phyloP scores from a whole-genome alignment of 2,329 filamentous ascomycete genomes.

The Aotearoamyces nothofagi region DNA sequence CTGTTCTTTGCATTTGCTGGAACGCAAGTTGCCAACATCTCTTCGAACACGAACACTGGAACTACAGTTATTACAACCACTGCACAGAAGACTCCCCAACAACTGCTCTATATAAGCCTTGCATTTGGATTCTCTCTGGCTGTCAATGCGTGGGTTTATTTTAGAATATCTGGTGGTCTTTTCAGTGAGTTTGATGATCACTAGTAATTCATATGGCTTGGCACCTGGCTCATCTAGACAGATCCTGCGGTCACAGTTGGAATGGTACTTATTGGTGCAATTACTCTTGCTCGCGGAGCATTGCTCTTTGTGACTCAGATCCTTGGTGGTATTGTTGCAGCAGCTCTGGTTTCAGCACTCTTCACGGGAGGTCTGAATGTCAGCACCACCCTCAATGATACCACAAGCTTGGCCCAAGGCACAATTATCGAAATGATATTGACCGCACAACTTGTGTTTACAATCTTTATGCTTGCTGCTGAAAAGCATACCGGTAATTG shows the following conservation, averaged over 20 bases:
- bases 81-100: slow-evolving; percentile 6
- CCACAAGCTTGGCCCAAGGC: slow-evolving; percentile 24
- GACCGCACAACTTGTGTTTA: slow-evolving; percentile 28
- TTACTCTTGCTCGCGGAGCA: slow-evolving; percentile 10
- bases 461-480: slow-evolving; percentile 27
- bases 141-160: slow-evolving; percentile 41
- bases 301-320: slow-evolving; percentile 18
- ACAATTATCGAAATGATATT: slow-evolving; percentile 31
- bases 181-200: no score
- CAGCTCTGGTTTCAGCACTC: slow-evolving; percentile 23
- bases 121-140: slow-evolving; percentile 20
- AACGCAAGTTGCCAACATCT: slow-evolving; percentile 7
- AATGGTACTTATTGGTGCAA: slow-evolving; percentile 13
- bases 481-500: slow-evolving; percentile 2
- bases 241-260: slow-evolving; percentile 13
- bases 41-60: slow-evolving; percentile 19
- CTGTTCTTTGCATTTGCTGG: slow-evolving; percentile 15
- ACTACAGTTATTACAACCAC: slow-evolving; percentile 16
- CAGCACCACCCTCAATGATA: slow-evolving; percentile 22
- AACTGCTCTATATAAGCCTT: slow-evolving; percentile 16
- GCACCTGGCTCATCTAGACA: no score
- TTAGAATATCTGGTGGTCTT: slow-evolving; percentile 29
- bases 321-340: slow-evolving; percentile 18
- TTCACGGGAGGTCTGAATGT: slow-evolving; percentile 28
- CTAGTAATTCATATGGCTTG: no score